Percentiles rank a stretch among this genome's conserved stretches.
Conservation (phyloP, 2,329 filamentous ascomycete species). For the Venturiaceae sp. region DNA sequence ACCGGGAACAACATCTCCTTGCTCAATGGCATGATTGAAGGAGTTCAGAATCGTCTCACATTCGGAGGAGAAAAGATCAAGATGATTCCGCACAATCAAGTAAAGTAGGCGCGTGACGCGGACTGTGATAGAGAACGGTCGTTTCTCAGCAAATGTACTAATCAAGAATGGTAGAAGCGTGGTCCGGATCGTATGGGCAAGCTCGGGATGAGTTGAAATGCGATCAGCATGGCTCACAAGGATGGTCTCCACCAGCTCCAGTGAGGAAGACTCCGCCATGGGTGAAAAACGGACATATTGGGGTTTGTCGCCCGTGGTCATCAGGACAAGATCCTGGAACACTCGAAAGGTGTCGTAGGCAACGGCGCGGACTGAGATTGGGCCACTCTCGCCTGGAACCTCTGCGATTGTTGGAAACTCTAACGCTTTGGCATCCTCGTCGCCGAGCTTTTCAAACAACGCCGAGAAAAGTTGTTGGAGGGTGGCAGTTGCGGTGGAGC, state of each 20-base stretch:
- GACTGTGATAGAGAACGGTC: constrained; percentile 73
- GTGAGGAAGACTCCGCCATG: constrained; percentile 70
- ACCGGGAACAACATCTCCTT: constrained; percentile 55
- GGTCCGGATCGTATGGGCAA: constrained; percentile 65
- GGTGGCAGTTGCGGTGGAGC: constrained; percentile 93
- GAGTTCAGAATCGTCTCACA: constrained; percentile 75
- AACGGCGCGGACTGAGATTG: constrained; percentile 59
- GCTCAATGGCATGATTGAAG: constrained; percentile 78
- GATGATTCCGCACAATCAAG: constrained; percentile 68
- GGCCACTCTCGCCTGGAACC: constrained; percentile 55
- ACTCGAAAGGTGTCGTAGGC: constrained; percentile 79
- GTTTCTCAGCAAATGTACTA: constrained; percentile 64
- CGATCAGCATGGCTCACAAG: constrained; percentile 76
- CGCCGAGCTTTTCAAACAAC: constrained; percentile 82
- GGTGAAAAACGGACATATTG: constrained; percentile 72
- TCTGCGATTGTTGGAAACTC: constrained; percentile 54
- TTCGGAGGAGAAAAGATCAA: constrained; percentile 64
- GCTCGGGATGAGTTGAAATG: constrained; percentile 69
- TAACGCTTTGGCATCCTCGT: constrained; percentile 60
- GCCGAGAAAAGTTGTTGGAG: constrained; percentile 87
- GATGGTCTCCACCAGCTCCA: constrained; percentile 88
- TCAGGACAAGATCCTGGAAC: constrained; percentile 80
- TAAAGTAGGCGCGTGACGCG: constrained; percentile 76
- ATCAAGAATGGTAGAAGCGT: constrained; percentile 78
- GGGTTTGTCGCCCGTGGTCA: constrained; percentile 75